Evolutionary conservation across 768 basidiomycete species (phyloP), one percentile per base, ranked within the genome.

Genomic region (Amanita fuliginea): DNA sequence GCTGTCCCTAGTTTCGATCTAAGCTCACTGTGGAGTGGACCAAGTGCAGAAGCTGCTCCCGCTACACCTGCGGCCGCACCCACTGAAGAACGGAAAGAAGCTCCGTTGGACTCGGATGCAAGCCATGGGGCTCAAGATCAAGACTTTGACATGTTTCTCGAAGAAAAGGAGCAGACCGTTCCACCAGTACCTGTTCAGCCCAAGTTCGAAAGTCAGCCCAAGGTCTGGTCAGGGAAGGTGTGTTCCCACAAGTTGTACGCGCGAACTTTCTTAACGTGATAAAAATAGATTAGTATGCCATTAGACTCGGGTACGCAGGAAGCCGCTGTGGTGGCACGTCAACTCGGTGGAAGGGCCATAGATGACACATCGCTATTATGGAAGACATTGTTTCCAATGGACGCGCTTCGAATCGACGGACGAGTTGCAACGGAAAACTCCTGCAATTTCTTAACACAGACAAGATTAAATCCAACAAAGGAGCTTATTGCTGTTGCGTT

Each of bases 71-170:
- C 43, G 28, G 42, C 55, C 8, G 54, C 54, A 33, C 51, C 55
- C 21, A 56, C 59, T 11, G 64, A 62, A 21, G 65, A 64, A 14
- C 64, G 63, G 3, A 73, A 68, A 54, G 71, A 72, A n/a, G 65
- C 66, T 28, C 62, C 66, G 7, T 72, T 76, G 55, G 77, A 74
- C 57, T 64, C 65, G 35, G 72, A 69, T 30, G 43, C 42, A 2
- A 60, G 51, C 37, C 57, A 55, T 44, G 76, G 73, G 52, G 73
- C 81, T 8, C 79, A 81, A 47, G 89, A 90, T 63, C 77, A 80
- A 53, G 89, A 90, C 61, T 90, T 93, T 57, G 89, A 91, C 56
- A 86, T 90, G 80, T 83, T 90, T 58, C 65, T 93, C 34, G 77
- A 80, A 51, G 69, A 73, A 24, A 46, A 52, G 14, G 59, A 51